Evolutionary conservation across 805 yeast species (phyloP), one percentile per base, ranked within the genome.

Genomic region (Cyberlindnera maritima): DNA sequence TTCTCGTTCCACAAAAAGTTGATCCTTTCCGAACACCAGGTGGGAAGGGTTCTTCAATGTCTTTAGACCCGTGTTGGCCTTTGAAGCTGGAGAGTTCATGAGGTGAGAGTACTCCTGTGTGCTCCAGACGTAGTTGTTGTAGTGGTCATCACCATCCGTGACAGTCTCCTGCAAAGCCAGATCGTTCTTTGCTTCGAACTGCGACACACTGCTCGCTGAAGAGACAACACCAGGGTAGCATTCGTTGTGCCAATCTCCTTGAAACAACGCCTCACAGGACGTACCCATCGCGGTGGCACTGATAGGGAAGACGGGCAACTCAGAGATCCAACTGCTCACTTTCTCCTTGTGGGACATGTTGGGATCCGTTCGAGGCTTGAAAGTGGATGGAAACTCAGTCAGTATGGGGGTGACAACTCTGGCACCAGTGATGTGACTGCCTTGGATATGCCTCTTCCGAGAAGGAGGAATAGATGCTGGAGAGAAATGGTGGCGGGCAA

Each of bases 281-380:
- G 31, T 12, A 7, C 13, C 11, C 13, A 28, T 28, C 14, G 31
- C 31, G 5, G n/a, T 28, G 31, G 31, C 13, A 28, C 9, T 21
- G 25, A 62, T 51, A 0, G 66, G 58, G 42, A 65, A 70, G 9
- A 72, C 59, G 1, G 91, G 91, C 3, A 86, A 74, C 25, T 71
- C 69, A 3, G 67, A 66, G 31, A 86, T 74, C 94, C 94, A 86
- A 7, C 62, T 66, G 33, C 70, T 70, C 1, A 86, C 86, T 56
- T 85, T 86, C 56, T 86, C 92, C 40, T 65, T 68, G 51, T 74
- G 77, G 1, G 80, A 72, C 90, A 86, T 85, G 61, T 80, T 81
- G 9, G 75, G 66, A 2, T 81, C 80, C 26, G 65, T 64, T 57
- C 88, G 70, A 12, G 92, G 92, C 48, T 83, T 75, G 58, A 85